Evolutionary conservation across 805 yeast species (phyloP), one percentile per base, ranked within the genome.

Genomic region (Kodamaea hsintzibuensis): DNA sequence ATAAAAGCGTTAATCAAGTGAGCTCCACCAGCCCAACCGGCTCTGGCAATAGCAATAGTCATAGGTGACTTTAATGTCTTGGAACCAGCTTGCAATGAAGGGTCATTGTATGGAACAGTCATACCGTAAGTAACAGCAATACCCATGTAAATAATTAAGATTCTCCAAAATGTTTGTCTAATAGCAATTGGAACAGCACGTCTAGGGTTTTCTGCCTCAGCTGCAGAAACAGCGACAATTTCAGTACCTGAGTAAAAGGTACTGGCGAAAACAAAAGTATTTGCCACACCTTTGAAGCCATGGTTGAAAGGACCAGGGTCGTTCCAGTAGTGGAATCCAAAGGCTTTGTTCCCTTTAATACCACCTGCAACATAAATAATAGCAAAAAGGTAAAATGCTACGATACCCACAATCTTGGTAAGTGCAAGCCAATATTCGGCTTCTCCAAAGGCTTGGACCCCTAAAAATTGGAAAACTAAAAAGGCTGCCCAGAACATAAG

Each of bases 1-100:
- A 87, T 80, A 61, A 88, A 80, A 0, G 90, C 83, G 57, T 84
- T 84, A 58, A 84, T 73, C 56, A 84, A 74, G 61, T 85, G 81
- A 7, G 80, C 74, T 22, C 77, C 79, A 13, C 70, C 71, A 3
- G 51, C 56, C 79, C 79, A 74, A 17, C 79, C 79, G 12, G 79
- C 79, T 49, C 74, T 61, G 10, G 55, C 59, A 37, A 74, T 62
- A 6, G 79, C 79, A 52, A 70, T 66, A 22, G 71, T 61, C 76
- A 74, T 74, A 18, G 76, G 77, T 6, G 74, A 70, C 37, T 77
- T 78, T 60, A 83, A 70, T 8, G 82, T 71, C 48, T 60, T 72
- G 39, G 67, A 67, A 3, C 69, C 64, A 9, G 69, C 66, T 14
- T 62, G 57, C 22, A 85, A 74, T 25, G 68, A 67, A 2, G 83